Percentiles rank a stretch among this genome's conserved stretches.
phyloP scores from a whole-genome alignment of 768 basidiomycete species.

The Hortiboletus flavorubellus region DNA sequence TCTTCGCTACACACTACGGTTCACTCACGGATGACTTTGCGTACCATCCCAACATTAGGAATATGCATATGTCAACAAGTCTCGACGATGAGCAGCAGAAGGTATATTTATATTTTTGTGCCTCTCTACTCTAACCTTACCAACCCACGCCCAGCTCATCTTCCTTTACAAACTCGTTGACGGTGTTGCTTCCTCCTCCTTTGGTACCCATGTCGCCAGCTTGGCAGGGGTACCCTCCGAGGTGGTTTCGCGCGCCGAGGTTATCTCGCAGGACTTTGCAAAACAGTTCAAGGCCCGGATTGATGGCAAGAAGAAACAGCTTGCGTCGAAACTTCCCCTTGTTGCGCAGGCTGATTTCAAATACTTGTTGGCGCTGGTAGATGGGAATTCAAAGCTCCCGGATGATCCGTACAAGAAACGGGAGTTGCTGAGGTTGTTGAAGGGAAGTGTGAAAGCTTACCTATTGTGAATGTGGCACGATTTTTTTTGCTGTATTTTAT shows the following conservation, averaged over 20 bases:
- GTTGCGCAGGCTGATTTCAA: constrained; percentile 88
- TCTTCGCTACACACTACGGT: constrained; percentile 98
- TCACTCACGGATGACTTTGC: constrained; percentile 92
- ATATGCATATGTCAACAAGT: constrained; percentile 94
- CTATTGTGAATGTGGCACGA: constrained; percentile 11
- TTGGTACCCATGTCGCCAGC: constrained; percentile 93
- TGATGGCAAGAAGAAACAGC: constrained; percentile 51
- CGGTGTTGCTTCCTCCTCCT: constrained; percentile 83
- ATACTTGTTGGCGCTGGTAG: constrained; percentile 65
- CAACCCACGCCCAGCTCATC: constrained; percentile 53
- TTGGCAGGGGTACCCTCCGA: constrained; percentile 86
- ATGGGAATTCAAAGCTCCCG: constrained; percentile 49
- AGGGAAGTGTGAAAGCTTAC: constrained; percentile 36
- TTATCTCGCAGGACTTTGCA: constrained; percentile 83
- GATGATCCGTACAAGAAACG: constrained; percentile 49
- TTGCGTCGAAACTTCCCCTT: constrained; percentile 64
- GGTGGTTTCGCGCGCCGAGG: constrained; percentile 86
- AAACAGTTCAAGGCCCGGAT: constrained; percentile 81
- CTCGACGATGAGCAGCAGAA: constrained; percentile 91
- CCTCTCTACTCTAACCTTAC: not conserved
- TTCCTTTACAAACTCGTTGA: constrained; percentile 94
- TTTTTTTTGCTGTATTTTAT: constrained; percentile 17
- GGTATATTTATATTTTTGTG: constrained; percentile 46
- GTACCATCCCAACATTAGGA: constrained; percentile 88
- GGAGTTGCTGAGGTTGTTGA: constrained; percentile 55